Base-by-base conservation (phyloP, 179 eudicot genomes). In the Corrigiola litoralis region DNA sequence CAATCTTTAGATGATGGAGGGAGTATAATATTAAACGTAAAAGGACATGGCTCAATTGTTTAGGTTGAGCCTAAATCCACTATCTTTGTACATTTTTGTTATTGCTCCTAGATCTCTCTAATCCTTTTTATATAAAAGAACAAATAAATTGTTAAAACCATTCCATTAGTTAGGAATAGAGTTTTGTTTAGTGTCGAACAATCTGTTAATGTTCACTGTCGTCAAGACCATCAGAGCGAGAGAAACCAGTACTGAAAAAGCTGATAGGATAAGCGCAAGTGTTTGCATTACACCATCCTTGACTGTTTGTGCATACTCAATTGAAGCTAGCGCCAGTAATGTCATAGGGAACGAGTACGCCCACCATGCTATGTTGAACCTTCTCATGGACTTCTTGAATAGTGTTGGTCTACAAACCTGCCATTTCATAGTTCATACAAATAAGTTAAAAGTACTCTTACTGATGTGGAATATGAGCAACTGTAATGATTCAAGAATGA, bases 301-400 rank as follows among this genome's bases (percentile, higher is more conserved):
- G 59, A 78, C 81, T 14, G 61, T 77, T 9, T 73, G 24, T 3
- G 85, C 85, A 20, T 82, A 85, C 31, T 70, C 63, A 4, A 79
- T 50, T 6, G 89, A 76, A 3, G 87, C 77, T 23, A 85, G 28
- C 9, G 87, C 87, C 3, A 85, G 53, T 25, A 78, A 24, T n/a
- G 85, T 80, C 34, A 80, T 49, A 1, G 86, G 86, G 54, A 77
- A 81, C 4, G 86, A 75, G 47, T 81, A 84, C 0, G 86, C 82
- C 86, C 87, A 86, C 87, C 87, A 86, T 17, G 82, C 82, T 16
- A 82, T 45, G 33, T 27, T 78, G 71, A 80, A 82, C 54, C 69
- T 84, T 69, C 57, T 80, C 80, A 79, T 78, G 1, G 87, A 74
- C 65, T 82, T 81, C 75, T 72, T 66, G 78, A 84, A 86, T 21